Evolutionary conservation across 2,329 filamentous ascomycete species (phyloP), one percentile per base, ranked within the genome.

Genomic region (Sporothrix protearum): DNA sequence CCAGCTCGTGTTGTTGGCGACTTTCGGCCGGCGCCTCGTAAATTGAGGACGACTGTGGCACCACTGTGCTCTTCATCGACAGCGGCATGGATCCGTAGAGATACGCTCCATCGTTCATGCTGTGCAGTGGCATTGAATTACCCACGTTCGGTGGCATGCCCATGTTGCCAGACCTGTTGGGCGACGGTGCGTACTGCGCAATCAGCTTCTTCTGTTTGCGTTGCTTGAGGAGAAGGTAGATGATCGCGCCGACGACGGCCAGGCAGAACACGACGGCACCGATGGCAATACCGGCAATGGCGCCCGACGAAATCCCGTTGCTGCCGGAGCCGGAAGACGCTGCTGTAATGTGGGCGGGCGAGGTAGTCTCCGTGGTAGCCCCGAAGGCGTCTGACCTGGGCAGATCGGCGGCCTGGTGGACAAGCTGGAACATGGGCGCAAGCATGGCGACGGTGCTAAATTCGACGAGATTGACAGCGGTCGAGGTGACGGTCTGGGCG

Each of bases 391-490:
- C 25, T 1, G 22, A 22, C 10, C 45, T 28, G 25, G 42, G 33
- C 22, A 69, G 63, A 14, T 74, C 73, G 47, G 14, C 59, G 57
- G 71, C 70, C 19, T 61, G 63, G 63, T 69, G 74, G 55, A 77
- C 76, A 67, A 80, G 76, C 73, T 80, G 79, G 73, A 79, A 76
- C 57, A 80, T 72, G 3, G 78, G 78, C 19, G 78, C 78, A 14
- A 67, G 75, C 1, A 80, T 16, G 1, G 49, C 72, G 59, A 42
- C 36, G 28, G 64, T 68, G 45, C 22, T 47, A 19, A 73, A 39
- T 25, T 10, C 16, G 68, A 25, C 49, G 30, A 61, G 22, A 33
- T 55, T 6, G 39, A 45, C 30, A 30, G 5, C 55, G 2, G 68
- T 70, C 19, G 12, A 8, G n/a, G 66, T 55, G 2, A 42, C 49